Conservation (phyloP, 495 filamentous ascomycete species). For the Hyaloscypha variabilis region DNA sequence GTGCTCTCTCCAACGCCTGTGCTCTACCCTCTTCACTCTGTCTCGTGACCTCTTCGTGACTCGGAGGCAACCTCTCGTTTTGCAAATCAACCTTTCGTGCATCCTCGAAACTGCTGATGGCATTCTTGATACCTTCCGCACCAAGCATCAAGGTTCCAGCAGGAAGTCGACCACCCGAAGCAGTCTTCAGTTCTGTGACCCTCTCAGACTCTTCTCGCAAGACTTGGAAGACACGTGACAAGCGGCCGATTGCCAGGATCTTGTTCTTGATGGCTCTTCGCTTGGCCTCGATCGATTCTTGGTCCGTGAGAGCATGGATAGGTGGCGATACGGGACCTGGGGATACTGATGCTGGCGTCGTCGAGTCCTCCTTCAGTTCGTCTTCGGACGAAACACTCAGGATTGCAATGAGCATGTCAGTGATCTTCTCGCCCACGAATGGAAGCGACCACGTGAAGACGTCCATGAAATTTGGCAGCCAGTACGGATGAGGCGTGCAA, state of each 20-base stretch:
- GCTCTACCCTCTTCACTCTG: conserved; percentile 77
- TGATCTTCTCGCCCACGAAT: conserved; percentile 99
- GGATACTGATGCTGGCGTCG: conserved; percentile 50
- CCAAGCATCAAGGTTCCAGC: conserved; percentile 97
- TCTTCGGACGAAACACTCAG: conserved; percentile 98
- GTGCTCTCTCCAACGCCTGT: conserved; percentile 81
- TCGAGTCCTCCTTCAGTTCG: conserved; percentile 77
- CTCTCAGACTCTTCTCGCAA: conserved; percentile 95
- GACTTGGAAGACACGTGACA: conserved; percentile 98
- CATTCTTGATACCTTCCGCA: conserved; percentile 97
- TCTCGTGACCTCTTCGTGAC: conserved; percentile 84
- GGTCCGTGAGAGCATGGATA: conserved; percentile 57
- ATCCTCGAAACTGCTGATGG: conserved; percentile 96
- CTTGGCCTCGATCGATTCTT: conserved; percentile 88
- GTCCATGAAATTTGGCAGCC: conserved; percentile 99
- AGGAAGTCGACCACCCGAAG: conserved; percentile 88
- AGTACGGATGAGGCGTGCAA: conserved; percentile 98
- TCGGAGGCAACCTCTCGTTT: conserved; percentile 92
- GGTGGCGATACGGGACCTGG: conserved; percentile 73
- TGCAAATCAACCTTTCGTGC: conserved; percentile 97
- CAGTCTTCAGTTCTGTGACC: conserved; percentile 97
- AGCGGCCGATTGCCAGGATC: conserved; percentile 93
- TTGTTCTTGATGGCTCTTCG: conserved; percentile 98
- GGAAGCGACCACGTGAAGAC: conserved; percentile 99
- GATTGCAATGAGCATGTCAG: conserved; percentile 98